Conservation (phyloP, 768 basidiomycete species). For the Pleurotus citrinopileatus region DNA sequence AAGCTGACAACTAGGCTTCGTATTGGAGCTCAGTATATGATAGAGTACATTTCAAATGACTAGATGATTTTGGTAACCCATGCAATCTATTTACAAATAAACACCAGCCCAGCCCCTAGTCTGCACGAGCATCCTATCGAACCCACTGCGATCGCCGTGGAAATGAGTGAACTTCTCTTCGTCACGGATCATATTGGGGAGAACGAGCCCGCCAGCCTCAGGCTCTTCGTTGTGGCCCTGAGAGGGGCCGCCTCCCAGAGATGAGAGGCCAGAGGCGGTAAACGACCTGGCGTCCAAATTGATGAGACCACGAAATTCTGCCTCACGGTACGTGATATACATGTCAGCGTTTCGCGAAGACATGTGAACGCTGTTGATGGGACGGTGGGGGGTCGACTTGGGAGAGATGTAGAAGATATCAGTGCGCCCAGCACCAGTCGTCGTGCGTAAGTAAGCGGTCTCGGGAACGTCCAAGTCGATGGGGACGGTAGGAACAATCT, state of each 20-base stretch:
- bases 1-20: too few relatives aligned
- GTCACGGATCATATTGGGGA: neutral
- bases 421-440: constrained; percentile 51
- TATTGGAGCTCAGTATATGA: too few relatives aligned
- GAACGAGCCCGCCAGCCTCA: constrained; percentile 8
- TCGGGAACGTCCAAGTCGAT: constrained; percentile 28
- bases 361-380: constrained; percentile 44
- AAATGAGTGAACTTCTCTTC: constrained; percentile 37
- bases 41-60: too few relatives aligned
- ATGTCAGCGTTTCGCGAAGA: constrained; percentile 50
- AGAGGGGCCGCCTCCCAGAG: constrained; percentile 9
- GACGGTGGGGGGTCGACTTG: constrained; percentile 38
- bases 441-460: constrained; percentile 38
- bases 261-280: constrained; percentile 27
- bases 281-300: constrained; percentile 41
- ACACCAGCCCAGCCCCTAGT: constrained; percentile 48
- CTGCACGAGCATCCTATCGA: constrained; percentile 34
- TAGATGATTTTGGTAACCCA: too few relatives aligned
- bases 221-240: constrained; percentile 11
- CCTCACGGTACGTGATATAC: constrained; percentile 52
- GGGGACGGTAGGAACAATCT: constrained; percentile 39
- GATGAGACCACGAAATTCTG: constrained; percentile 48
- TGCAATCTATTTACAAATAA: constrained; percentile 39
- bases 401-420: constrained; percentile 45
- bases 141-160: constrained; percentile 35